Evolutionary conservation across 169 alveolate species (phyloP), one percentile per base, ranked within the genome.

Genomic region (Cryptosporidium viatorum): DNA sequence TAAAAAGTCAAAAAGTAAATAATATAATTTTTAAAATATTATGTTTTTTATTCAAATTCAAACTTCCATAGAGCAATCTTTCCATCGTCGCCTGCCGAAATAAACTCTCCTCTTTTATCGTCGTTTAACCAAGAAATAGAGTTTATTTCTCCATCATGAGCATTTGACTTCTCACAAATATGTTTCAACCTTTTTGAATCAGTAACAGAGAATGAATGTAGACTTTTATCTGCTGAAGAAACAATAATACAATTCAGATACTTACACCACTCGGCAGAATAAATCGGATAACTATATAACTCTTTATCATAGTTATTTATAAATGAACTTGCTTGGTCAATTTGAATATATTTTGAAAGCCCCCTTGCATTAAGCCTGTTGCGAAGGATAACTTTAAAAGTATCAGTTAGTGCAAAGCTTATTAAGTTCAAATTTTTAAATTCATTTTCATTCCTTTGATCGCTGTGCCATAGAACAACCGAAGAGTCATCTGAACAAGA

Each of bases 41-140:
- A 37, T 37, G 5, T 21, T 35, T 35, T 12, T 52, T 55, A 65
- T 26, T 45, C 45, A 74, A 55, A 48, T n/a, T 23, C 14, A 21
- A 80, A 26, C 35, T 43, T 65, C 89, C 89, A 80, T 31, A 80
- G 18, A 26, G 62, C 59, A 21, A 80, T 65, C 12, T 50, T 6
- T 41, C 89, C 89, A 80, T 80, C 89, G n/a, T 80, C 89, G 16
- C 89, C 89, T 31, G 48, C 60, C 0, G 89, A 80, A 31, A 80
- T 50, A 80, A 80, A 80, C 50, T 80, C 75, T n/a, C 75, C 75
- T 33, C 14, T 59, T 41, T 80, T 80, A 23, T 62, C 35, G 39
- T 62, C 67, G 2, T 80, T 59, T 33, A 80, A 29, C 89, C 89
- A 80, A 80, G 89, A 80, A 62, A 80, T 26, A 0, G 69, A 23